Base-by-base conservation (phyloP, 208 protist species). In the Acanthamoeba lenticulata region DNA sequence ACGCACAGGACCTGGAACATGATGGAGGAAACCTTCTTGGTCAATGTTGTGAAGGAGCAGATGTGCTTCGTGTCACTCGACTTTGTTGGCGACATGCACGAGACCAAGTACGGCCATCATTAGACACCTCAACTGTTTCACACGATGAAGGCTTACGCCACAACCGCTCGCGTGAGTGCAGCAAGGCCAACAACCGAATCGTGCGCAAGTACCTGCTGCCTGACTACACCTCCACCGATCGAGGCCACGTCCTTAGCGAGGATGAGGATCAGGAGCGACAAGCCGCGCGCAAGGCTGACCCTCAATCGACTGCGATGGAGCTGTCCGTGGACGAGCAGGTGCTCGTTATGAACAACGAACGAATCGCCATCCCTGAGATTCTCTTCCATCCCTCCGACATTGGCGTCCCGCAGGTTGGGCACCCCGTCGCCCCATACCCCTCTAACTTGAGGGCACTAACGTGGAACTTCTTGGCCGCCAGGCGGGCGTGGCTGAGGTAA, bases 21-120 rank as follows among this genome's bases (percentile, higher is more conserved):
- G 94, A 96, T 97, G 96, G 95, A 97, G 11, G 95, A 97, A 38
- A 96, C 95, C n/a, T 72, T 86, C 60, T 49, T 96, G n/a, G 74
- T 96, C 27, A 96, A 96, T 34, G 55, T 47, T 0, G 94, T 97
- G 17, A 97, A 97, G 67, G 95, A 97, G 38, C 40, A 45, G 38
- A 17, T 45, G 17, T 97, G 96, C 90, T 96, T 72, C 55, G 40
- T 96, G 29, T 95, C 95, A n/a, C 32, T 17, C 38, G 93, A 97
- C 88, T 95, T 96, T 34, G 34, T 77, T 0, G n/a, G 5, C 9
- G 96, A 97, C 34, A 57, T 97, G 49, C 32, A 67, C 11, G 7
- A 52, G 27, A 65, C 72, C 9, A n/a, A 32, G 94, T 94, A 52
- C 29, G 40, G 29, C 29, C 21, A 47, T 60, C 40, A 1, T 19